Evolutionary conservation across 352 stramenopile species (phyloP).

Genomic region (Chrysophaeum taylorii): DNA sequence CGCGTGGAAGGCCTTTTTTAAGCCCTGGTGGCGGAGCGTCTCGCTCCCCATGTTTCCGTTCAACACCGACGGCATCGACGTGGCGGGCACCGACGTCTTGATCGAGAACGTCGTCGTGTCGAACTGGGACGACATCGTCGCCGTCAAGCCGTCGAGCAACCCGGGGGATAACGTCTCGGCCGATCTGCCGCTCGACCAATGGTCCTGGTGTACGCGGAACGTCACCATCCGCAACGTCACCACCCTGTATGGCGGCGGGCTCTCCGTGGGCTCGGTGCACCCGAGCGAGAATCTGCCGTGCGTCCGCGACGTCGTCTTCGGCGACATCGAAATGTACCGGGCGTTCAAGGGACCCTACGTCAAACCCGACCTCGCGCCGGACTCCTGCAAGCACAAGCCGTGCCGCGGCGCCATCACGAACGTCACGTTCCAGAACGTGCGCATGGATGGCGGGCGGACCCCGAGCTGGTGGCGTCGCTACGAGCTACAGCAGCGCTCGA

Average conservation of each 20-base stretch:
- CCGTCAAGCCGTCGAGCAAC: not conserved
- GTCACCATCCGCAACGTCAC: not conserved
- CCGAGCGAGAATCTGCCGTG: not conserved
- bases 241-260: not conserved
- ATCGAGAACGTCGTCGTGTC: not conserved
- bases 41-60: slow-evolving; percentile 6
- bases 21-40: not conserved
- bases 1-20: not conserved
- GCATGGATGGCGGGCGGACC: not conserved
- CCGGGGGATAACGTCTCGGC: not conserved
- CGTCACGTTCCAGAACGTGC: not conserved
- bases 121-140: slow-evolving; percentile 8
- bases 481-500: not conserved
- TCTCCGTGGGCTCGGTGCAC: not conserved
- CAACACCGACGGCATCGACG: slow-evolving; percentile 10
- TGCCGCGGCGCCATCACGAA: not conserved
- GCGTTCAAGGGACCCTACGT: not conserved
- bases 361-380: not conserved
- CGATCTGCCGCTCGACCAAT: not conserved
- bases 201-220: not conserved
- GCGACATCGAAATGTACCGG: not conserved
- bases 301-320: not conserved
- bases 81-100: not conserved
- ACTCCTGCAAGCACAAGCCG: not conserved
- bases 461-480: not conserved